Conservation (phyloP, 495 filamentous ascomycete species). For the Trichocladium antarcticum region DNA sequence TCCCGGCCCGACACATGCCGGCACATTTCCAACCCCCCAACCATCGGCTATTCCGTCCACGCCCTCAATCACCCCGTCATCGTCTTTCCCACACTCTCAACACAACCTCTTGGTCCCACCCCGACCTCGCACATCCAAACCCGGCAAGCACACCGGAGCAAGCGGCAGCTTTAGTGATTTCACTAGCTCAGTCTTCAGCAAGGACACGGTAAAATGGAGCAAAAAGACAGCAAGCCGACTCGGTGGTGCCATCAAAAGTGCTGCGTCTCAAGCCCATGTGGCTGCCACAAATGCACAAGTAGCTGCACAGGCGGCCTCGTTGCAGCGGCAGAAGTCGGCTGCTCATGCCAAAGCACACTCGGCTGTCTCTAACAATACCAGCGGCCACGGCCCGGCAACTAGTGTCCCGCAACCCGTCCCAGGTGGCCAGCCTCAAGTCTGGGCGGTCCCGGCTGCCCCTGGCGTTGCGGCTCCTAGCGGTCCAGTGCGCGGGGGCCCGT, state of each 20-base stretch:
- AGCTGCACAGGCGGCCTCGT: slow-evolving; percentile 8
- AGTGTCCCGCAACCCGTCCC: neutral
- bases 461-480: neutral
- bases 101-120: neutral
- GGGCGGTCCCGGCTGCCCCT: neutral
- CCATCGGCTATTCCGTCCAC: slow-evolving; percentile 7
- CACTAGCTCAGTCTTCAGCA: slow-evolving; percentile 21
- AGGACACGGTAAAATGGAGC: slow-evolving; percentile 22
- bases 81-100: neutral
- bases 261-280: slow-evolving; percentile 11
- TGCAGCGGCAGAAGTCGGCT: slow-evolving; percentile 8
- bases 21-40: neutral
- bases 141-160: neutral
- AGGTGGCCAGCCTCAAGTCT: neutral
- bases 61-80: neutral
- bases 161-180: slow-evolving; percentile 14
- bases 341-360: neutral
- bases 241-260: slow-evolving; percentile 16
- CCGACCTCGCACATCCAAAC: neutral
- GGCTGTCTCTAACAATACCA: too few species aligned
- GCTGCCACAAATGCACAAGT: slow-evolving; percentile 8
- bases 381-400: neutral
- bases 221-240: slow-evolving; percentile 20
- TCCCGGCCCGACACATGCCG: neutral
- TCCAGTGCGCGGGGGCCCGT: neutral